Evolutionary conservation across 2,329 filamentous ascomycete species (phyloP), one percentile per base, ranked within the genome.

Genomic region (Plectosphaerella plurivora): DNA sequence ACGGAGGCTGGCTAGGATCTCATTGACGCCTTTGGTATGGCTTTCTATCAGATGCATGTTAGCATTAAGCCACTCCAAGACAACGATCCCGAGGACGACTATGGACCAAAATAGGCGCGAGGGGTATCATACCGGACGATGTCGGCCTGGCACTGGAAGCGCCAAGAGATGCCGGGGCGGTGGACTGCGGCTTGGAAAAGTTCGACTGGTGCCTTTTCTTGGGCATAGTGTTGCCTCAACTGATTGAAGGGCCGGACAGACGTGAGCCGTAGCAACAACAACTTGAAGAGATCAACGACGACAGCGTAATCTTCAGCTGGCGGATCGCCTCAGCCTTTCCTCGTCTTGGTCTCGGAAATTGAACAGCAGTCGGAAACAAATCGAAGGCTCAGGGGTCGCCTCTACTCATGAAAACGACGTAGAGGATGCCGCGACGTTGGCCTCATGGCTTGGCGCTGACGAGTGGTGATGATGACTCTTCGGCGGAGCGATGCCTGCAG

Each of bases 111-210:
- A n/a, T n/a, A n/a, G n/a, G n/a, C n/a, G n/a, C n/a, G n/a, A n/a
- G n/a, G n/a, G n/a, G n/a, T n/a, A n/a, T 54, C 53, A 47, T 47
- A 59, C 58, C 53, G 20, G 52, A 35, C 48, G 56, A 51, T 20
- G 49, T 41, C 18, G 54, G 51, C 37, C 54, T 51, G 49, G 55
- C 52, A 47, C 54, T 46, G 39, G 55, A 57, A 47, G 52, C 54
- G 35, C 56, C 56, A 46, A 60, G 48, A 18, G 59, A 59, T 37
- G 57, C 55, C 15, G 59, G 57, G n/a, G 80, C 75, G 60, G 80
- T 78, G 55, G 77, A 78, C 60, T 71, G 76, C 59, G 82, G 82
- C 66, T 84, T 86, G 58, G 81, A 80, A 61, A 78, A 82, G 62
- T 73, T 73, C 60, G 68, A 61, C 59, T 76, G 72, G 52, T 79